Evolutionary conservation across 352 stramenopile genomes (phyloP), one percentile per base, ranked within the genome.

Genomic region (Phytophthora tubulina): DNA sequence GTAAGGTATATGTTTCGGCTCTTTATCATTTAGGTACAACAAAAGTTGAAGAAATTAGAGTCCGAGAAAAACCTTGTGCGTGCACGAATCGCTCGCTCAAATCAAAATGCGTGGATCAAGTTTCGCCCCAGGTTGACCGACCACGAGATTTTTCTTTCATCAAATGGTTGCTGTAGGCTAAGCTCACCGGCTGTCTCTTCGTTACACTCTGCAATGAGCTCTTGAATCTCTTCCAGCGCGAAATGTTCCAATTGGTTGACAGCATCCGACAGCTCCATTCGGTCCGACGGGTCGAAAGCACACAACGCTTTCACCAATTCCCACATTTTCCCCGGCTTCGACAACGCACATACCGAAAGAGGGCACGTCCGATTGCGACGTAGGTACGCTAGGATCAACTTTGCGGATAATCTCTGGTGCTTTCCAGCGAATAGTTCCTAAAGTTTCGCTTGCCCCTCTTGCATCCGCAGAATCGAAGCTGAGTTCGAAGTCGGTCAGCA

Each of bases 401-500:
- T 55, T 65, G 31, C 57, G 57, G 13, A 65, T 65, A 44, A 65
- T 4, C 41, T 60, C 60, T 3, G 60, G 60, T 10, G 48, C 60
- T 67, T 60, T 58, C 60, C 60, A 67, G 27, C 60, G 60, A 32
- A 60, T 44, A 31, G 60, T 38, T 17, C 60, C 60, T 6, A 67
- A 41, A 3, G 60, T 54, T 53, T 67, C 38, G 14, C 36, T 44
- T 36, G 41, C 60, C 27, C 38, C 60, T 45, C 38, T 60, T 4
- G 49, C 50, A 21, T 67, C 49, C 0, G 41, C 60, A 39, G 60
- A 67, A 35, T 52, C 50, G 32, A 70, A 70, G 31, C 62, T 69
- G 10, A 69, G 27, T 3, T 51, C 62, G 32, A 69, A 69, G 32
- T 69, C 62, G 7, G 62, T 62, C 31, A 69, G 27, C 62, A 69